Conservation (phyloP, 225 moss, liverwort and hornwort genomes). For the Lunularia cruciata region DNA sequence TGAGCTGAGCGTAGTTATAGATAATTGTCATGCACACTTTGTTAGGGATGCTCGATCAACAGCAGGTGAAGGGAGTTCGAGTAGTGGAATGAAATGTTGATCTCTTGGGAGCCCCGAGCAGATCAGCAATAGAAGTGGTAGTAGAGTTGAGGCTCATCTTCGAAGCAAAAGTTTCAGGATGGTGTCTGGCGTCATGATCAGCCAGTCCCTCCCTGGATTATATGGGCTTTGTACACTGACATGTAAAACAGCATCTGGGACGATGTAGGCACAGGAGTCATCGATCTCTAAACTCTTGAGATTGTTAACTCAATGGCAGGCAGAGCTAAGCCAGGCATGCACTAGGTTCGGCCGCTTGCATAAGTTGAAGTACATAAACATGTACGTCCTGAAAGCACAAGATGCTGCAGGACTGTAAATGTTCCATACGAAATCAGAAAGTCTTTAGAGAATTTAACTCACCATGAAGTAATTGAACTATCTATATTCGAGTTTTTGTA, state of each 20-base stretch:
- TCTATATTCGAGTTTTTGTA: no score
- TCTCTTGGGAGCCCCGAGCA: background rate
- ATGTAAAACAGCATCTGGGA: constrained; percentile 8
- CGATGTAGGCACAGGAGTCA: background rate
- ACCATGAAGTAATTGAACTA: no score
- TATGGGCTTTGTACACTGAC: constrained; percentile 11
- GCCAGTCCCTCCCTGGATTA: background rate
- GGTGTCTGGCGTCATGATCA: background rate
- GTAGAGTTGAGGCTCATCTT: constrained; percentile 2
- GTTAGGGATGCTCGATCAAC: constrained; percentile 9
- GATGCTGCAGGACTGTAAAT: constrained; percentile 10
- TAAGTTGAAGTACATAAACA: background rate
- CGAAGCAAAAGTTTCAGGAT: background rate
- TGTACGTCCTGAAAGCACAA: background rate
- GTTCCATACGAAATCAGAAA: background rate
- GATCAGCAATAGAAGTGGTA: constrained; percentile 2
- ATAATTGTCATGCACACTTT: background rate
- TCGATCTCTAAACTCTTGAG: constrained; percentile 5
- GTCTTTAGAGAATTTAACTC: background rate
- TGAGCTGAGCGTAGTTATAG: constrained; percentile 15
- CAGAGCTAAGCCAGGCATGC: constrained; percentile 9
- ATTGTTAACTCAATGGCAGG: constrained; percentile 7
- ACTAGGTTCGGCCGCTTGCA: constrained; percentile 14
- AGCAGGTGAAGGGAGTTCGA: background rate
- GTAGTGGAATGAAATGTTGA: constrained; percentile 3